These are phyloP conservation scores for Fraxinus excelsior DNA, from an alignment of 257 asterid species.

Conservation along the genomic window DNA sequence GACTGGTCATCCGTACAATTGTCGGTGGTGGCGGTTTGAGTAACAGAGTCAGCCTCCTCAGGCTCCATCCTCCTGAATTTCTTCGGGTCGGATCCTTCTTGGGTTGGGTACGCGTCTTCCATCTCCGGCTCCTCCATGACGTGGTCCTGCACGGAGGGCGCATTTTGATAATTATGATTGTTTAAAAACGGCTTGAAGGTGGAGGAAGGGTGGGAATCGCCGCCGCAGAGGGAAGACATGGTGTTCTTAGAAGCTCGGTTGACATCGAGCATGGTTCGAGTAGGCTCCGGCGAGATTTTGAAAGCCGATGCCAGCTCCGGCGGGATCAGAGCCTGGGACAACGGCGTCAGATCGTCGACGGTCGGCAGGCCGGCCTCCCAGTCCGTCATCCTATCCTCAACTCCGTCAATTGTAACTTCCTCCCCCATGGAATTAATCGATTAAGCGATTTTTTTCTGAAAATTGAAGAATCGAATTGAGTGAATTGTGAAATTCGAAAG, in stretches of 20 bases:
- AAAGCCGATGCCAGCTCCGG: slow-evolving; percentile 32
- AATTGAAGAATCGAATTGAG: neutral
- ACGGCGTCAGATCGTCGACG: slow-evolving; percentile 31
- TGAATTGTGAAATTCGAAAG: neutral
- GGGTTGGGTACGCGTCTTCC: slow-evolving; percentile 20
- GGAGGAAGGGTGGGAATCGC: neutral
- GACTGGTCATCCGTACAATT: neutral
- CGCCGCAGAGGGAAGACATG: slow-evolving; percentile 10
- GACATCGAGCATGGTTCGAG: slow-evolving; percentile 24
- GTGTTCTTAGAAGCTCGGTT: slow-evolving; percentile 31
- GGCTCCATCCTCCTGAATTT: slow-evolving; percentile 19
- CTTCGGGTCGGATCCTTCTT: slow-evolving; percentile 27
- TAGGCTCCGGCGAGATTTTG: slow-evolving; percentile 27
- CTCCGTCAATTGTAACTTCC: neutral
- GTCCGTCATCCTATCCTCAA: slow-evolving; percentile 13
- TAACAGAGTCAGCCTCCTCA: slow-evolving; percentile 8
- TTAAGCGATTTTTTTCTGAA: too few species aligned
- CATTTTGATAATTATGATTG: neutral
- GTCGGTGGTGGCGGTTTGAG: neutral
- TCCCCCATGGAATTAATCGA: neutral
- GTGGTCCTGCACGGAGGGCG: neutral
- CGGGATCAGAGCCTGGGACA: slow-evolving; percentile 28
- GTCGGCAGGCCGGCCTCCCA: slow-evolving; percentile 33
- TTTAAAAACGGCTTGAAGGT: slow-evolving; percentile 15
- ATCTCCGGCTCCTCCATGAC: neutral